Evolutionary conservation across 2,329 filamentous ascomycete species (phyloP).

Genomic region (Fusarium kyushuense): DNA sequence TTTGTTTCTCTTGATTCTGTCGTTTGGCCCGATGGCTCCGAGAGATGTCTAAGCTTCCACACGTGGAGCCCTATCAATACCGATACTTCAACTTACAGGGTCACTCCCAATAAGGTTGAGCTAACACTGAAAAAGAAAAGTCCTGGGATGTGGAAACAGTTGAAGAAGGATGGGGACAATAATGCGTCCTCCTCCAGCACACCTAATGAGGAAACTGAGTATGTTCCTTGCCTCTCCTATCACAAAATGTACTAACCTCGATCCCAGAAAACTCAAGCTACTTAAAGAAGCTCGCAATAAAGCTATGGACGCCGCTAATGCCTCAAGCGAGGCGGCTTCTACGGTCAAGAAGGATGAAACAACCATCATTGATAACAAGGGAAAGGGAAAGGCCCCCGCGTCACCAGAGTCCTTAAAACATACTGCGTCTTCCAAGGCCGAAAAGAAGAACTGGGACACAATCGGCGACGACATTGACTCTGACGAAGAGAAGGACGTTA

Average conservation of each 20-base stretch:
- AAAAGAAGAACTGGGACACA: constrained; percentile 94
- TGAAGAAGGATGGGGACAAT: constrained; percentile 40
- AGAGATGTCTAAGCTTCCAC: constrained; percentile 71
- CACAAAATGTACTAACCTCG: constrained; percentile 9
- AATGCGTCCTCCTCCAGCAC: neutral
- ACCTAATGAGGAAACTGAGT: constrained; percentile 36
- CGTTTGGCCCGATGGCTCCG: constrained; percentile 62
- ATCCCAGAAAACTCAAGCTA: constrained; percentile 26
- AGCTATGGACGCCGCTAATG: constrained; percentile 31
- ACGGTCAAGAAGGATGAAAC: constrained; percentile 8
- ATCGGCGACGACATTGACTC: constrained; percentile 69
- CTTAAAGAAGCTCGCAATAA: constrained; percentile 43
- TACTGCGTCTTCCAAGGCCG: constrained; percentile 85
- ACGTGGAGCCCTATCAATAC: constrained; percentile 75
- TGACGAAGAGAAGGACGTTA: constrained; percentile 72
- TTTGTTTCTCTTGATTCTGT: constrained; percentile 49
- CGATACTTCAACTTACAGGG: constrained; percentile 68
- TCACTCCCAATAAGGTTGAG: constrained; percentile 85
- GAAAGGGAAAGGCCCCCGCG: constrained; percentile 22
- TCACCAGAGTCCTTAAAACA: constrained; percentile 67
- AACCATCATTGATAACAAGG: constrained; percentile 15
- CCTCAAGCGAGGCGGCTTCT: neutral
- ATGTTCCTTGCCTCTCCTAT: constrained; percentile 8
- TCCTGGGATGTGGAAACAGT: constrained; percentile 74
- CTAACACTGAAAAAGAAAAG: constrained; percentile 76